Evolutionary conservation across 2,329 filamentous ascomycete genomes (phyloP).

Genomic region (Cadophora sp.): DNA sequence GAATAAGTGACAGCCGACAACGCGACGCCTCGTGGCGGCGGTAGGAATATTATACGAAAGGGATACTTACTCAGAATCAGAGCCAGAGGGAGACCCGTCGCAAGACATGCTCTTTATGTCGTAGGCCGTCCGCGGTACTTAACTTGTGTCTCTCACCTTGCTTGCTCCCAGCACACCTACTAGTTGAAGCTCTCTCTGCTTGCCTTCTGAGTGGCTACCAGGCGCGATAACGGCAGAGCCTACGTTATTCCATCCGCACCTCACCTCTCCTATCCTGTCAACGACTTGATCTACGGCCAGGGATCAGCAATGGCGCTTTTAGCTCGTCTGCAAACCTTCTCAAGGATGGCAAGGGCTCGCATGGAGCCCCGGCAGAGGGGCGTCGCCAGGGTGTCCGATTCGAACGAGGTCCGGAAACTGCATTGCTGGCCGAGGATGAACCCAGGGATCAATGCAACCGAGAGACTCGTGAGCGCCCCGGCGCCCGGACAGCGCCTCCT

Average conservation of each 20-base stretch:
- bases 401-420: constrained; percentile 31
- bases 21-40: neutral
- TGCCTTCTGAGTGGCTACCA: constrained; percentile 31
- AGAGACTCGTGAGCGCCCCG: constrained; percentile 26
- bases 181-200: neutral
- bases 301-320: constrained; percentile 43
- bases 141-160: neutral
- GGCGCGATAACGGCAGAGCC: constrained; percentile 13
- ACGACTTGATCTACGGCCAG: constrained; percentile 41
- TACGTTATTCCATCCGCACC: constrained; percentile 24
- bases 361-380: constrained; percentile 31
- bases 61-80: neutral
- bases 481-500: neutral
- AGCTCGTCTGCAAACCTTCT: constrained; percentile 36
- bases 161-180: neutral
- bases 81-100: neutral
- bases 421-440: constrained; percentile 37
- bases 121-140: neutral
- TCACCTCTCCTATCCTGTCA: constrained; percentile 37
- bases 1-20: neutral
- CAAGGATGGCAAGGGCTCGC: constrained; percentile 26
- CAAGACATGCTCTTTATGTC: neutral
- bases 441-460: constrained; percentile 39
- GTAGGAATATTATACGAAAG: neutral
- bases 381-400: constrained; percentile 36